Evolutionary conservation across 1,139 yeast species (phyloP).

Genomic region (Suhomyces maxii): DNA sequence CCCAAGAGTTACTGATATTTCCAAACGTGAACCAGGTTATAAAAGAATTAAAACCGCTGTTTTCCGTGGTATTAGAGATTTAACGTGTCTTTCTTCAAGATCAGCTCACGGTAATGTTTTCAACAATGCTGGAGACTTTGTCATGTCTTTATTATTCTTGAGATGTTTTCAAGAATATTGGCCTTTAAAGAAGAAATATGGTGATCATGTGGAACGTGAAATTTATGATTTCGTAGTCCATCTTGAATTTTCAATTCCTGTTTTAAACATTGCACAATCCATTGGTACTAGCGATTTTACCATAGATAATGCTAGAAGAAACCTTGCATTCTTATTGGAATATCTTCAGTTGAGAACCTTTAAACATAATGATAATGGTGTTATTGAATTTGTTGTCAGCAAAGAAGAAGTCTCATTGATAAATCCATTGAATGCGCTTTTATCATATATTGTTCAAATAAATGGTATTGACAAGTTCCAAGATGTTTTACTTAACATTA

Average conservation of each 20-base stretch:
- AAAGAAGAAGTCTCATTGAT: slow-evolving; percentile 53
- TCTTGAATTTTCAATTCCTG: slow-evolving; percentile 46
- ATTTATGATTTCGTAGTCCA: slow-evolving; percentile 50
- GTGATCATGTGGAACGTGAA: slow-evolving; percentile 68
- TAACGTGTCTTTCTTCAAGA: slow-evolving; percentile 46
- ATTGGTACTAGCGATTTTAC: slow-evolving; percentile 37
- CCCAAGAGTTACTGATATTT: slow-evolving; percentile 30
- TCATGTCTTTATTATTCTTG: slow-evolving; percentile 41
- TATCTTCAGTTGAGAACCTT: slow-evolving; percentile 26
- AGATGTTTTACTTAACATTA: slow-evolving; percentile 16
- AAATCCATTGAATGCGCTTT: slow-evolving; percentile 58
- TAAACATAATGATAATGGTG: slow-evolving; percentile 34
- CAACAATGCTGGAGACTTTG: slow-evolving; percentile 33
- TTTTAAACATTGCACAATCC: slow-evolving; percentile 46
- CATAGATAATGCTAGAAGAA: slow-evolving; percentile 20
- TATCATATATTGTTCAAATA: slow-evolving; percentile 42
- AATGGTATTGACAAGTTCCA: slow-evolving; percentile 26
- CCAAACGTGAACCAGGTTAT: slow-evolving; percentile 18
- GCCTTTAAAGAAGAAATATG: slow-evolving; percentile 56
- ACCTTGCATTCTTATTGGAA: slow-evolving; percentile 20
- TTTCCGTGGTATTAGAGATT: slow-evolving; percentile 38
- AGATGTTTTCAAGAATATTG: slow-evolving; percentile 59
- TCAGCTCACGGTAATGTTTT: slow-evolving; percentile 22
- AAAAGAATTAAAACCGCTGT: slow-evolving; percentile 33
- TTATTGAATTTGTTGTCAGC: slow-evolving; percentile 47